phyloP scores from a whole-genome alignment of 305 asterid genomes.

The Salvia sclarea region DNA sequence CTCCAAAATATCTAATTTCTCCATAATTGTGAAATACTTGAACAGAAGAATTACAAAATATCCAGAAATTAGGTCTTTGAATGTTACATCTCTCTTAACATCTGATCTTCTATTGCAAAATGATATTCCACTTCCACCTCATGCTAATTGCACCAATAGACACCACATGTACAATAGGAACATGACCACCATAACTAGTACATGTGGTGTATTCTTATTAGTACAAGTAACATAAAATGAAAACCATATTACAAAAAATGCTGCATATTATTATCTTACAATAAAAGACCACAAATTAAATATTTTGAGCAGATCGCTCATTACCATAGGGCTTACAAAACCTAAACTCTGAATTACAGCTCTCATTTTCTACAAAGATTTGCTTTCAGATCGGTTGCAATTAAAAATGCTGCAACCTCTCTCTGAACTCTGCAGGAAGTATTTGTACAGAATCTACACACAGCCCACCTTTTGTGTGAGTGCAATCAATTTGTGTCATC shows the following conservation, averaged over 20 bases:
- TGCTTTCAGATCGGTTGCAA: constrained; percentile 32
- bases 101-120: background rate
- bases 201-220: background rate
- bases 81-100: background rate
- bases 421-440: constrained; percentile 55
- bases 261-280: background rate
- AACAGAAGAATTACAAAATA: background rate
- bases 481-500: constrained; percentile 95
- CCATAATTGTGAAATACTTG: background rate
- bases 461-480: constrained; percentile 90
- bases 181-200: too few species aligned
- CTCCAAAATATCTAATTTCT: background rate
- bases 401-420: constrained; percentile 46
- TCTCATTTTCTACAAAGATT: constrained; percentile 27
- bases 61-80: background rate
- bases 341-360: background rate
- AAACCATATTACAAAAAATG: background rate
- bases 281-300: background rate
- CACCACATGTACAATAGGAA: background rate
- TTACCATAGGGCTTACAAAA: background rate
- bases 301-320: background rate
- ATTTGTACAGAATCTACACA: constrained; percentile 80
- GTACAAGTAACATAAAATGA: background rate
- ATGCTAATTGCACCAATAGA: background rate
- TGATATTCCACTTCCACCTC: background rate